A percentile compares a stretch with the other conserved stretches of the same genome.
phyloP scores from a whole-genome alignment of 345 rosid species.

The Citrus trifoliata region DNA sequence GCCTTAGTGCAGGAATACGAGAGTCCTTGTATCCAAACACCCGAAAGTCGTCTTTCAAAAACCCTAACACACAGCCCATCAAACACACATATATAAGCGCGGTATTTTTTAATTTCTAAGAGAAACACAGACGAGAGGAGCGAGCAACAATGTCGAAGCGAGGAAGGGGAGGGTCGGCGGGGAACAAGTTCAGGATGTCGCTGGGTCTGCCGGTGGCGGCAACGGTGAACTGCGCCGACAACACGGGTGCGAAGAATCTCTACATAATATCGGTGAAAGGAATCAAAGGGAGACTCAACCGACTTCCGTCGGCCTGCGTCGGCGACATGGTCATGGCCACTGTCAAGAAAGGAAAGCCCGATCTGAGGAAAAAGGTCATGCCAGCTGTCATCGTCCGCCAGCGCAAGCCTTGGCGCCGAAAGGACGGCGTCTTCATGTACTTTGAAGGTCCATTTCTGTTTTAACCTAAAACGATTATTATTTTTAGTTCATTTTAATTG shows the following conservation, averaged over 20 bases:
- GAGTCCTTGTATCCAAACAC: constrained; percentile 12
- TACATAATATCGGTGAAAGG: constrained; percentile 95
- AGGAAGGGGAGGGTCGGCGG: constrained; percentile 69
- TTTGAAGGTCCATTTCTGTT: constrained; percentile 60
- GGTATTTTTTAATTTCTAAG: no score
- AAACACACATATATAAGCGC: not conserved
- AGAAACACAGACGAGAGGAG: not conserved
- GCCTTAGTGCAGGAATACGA: not conserved
- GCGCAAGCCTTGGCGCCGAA: constrained; percentile 97
- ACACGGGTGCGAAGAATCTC: constrained; percentile 79
- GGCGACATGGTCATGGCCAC: constrained; percentile 99
- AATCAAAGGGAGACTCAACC: constrained; percentile 89
- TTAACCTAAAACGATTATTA: not conserved
- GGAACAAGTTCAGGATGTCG: constrained; percentile 80
- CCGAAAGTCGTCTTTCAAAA: not conserved
- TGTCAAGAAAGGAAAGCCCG: constrained; percentile 95
- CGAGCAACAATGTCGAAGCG: constrained; percentile 45
- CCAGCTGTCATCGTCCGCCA: constrained; percentile 96
- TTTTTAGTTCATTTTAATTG: not conserved
- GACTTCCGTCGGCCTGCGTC: constrained; percentile 89
- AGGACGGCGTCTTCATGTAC: constrained; percentile 98
- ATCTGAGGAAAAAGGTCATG: constrained; percentile 90
- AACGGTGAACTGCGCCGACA: constrained; percentile 72
- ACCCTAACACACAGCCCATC: constrained; percentile 9
- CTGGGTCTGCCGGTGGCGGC: constrained; percentile 84